Evolutionary conservation across 208 protist genomes (phyloP), one percentile per base, ranked within the genome.

Genomic region (Lotmaria passim): DNA sequence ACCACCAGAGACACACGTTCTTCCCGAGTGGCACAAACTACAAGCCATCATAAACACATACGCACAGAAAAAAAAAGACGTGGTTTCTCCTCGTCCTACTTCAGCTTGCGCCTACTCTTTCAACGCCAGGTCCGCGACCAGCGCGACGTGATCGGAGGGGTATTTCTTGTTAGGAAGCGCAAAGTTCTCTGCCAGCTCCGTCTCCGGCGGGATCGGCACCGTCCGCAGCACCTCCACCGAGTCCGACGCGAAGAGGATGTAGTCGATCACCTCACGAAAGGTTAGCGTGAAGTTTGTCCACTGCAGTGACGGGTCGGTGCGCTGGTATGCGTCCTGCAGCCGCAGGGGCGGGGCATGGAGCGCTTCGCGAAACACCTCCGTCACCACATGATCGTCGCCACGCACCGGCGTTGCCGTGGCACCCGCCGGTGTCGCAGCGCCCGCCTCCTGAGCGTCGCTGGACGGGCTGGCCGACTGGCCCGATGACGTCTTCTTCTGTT

Each of bases 231-330:
- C 85, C 36, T 89, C 82, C 4, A 94, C n/a, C 15, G 56, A 77
- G 34, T 81, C 72, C 7, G 68, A 56, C 15, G 79, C 80, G 50
- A 93, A 88, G 72, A 96, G 89, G 58, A 97, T 81, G 78, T 97
- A 96, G 75, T 97, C 93, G 61, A 97, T 89, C 30, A 93, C 87
- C 65, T 93, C 91, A 17, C 85, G 80, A 53, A 97, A 97, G 30
- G 84, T 89, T 65, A 92, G 82, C 23, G 89, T 87, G 76, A 89
- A 96, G 80, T 97, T 97, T 12, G 93, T 96, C 90, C 90, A 96
- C 38, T 73, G 84, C 70, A 94, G 47, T 14, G 78, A 52, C 3
- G 78, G 77, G 34, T 88, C 81, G 12, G 73, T 92, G 53, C 75
- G 65, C 41, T 79, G 75, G 72, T 95, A 94, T 12, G 82, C 67